A percentile compares a stretch with the other conserved stretches of the same genome.
Conservation (phyloP, 202 grass and related monocot species). For the Cymbopogon flexuosus region DNA sequence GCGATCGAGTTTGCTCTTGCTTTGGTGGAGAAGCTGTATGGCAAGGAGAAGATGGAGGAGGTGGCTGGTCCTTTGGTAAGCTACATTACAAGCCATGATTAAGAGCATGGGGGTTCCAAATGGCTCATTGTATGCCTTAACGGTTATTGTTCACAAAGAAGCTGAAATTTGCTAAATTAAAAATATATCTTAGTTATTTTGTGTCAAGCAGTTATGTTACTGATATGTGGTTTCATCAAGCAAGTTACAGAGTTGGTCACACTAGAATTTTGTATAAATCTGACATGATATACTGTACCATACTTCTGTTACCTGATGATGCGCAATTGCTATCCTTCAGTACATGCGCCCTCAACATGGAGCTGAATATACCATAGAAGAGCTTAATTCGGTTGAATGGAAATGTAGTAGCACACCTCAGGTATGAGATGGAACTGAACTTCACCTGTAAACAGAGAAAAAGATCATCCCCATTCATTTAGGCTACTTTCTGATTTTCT, state of each 20-base stretch:
- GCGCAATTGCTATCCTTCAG: conserved; percentile 18
- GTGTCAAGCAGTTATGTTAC: neutral
- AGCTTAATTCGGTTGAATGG: conserved; percentile 42
- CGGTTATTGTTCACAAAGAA: neutral
- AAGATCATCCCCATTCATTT: neutral
- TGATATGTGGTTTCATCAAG: neutral
- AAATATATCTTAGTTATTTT: neutral
- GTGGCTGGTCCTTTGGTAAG: conserved; percentile 56
- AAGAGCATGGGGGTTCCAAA: neutral
- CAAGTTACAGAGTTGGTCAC: neutral
- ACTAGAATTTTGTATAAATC: neutral
- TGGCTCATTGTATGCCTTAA: neutral
- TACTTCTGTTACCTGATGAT: neutral
- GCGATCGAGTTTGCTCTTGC: conserved; percentile 50
- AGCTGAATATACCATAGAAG: conserved; percentile 37
- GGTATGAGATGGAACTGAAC: conserved; percentile 31
- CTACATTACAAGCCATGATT: neutral
- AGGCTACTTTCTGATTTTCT: conserved; percentile 2
- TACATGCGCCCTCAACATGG: conserved; percentile 43
- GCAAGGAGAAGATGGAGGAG: conserved; percentile 55
- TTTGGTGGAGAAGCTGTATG: conserved; percentile 53
- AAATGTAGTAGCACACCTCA: conserved; percentile 44
- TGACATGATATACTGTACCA: neutral
- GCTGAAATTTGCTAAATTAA: neutral
- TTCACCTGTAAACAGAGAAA: conserved; percentile 10